Evolutionary conservation across 2,329 filamentous ascomycete species (phyloP).

Genomic region (Penicillium sp.): DNA sequence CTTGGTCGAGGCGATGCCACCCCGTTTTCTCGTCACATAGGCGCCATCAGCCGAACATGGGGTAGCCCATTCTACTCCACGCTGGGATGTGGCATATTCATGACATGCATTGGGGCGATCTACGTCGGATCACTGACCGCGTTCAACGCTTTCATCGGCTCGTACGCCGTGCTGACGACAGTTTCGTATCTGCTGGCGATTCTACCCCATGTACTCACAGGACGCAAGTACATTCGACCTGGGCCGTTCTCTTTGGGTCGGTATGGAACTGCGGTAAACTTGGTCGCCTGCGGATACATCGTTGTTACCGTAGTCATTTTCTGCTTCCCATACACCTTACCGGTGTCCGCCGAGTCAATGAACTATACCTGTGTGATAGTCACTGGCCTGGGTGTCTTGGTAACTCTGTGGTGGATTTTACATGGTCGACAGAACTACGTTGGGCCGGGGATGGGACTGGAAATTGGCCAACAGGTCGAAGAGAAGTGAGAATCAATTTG

Average conservation of each 20-base stretch:
- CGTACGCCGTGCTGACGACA: conserved; percentile 39
- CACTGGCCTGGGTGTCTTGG: conserved; percentile 37
- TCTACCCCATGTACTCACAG: conserved; percentile 42
- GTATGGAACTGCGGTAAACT: conserved; percentile 40
- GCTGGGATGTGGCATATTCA: conserved; percentile 31
- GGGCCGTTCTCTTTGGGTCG: conserved; percentile 45
- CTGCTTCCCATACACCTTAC: conserved; percentile 37
- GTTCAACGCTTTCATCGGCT: conserved; percentile 53
- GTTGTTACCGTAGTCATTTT: conserved; percentile 49
- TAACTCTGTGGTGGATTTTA: conserved; percentile 36
- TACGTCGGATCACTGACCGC: conserved; percentile 63
- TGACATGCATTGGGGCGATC: conserved; percentile 52
- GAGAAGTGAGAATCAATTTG: no score
- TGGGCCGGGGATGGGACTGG: no score
- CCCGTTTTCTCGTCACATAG: background rate
- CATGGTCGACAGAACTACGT: background rate
- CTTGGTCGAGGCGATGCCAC: background rate
- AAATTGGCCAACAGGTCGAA: no score
- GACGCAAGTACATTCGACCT: conserved; percentile 40
- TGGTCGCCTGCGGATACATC: conserved; percentile 45
- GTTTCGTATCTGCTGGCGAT: conserved; percentile 46
- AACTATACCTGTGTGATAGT: conserved; percentile 49
- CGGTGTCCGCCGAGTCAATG: conserved; percentile 40
- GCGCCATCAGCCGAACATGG: no score
- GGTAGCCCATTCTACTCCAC: no score